phyloP scores from a whole-genome alignment of 768 basidiomycete species.

The Ramaria rubella region DNA sequence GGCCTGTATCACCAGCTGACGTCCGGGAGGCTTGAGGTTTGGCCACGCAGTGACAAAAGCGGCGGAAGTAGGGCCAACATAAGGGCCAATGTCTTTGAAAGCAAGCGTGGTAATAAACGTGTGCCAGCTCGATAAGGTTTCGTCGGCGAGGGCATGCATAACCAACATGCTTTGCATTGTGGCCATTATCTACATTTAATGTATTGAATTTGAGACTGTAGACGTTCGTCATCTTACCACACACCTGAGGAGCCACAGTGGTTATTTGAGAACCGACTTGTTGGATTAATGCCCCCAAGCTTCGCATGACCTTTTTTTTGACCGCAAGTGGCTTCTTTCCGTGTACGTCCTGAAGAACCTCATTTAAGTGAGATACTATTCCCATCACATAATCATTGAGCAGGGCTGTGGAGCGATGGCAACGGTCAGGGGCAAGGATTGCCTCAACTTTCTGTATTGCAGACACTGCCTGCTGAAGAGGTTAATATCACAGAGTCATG shows the following conservation, averaged over 20 bases:
- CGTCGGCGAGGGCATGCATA: conserved; percentile 67
- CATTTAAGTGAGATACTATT: conserved; percentile 77
- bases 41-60: conserved; percentile 76
- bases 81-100: conserved; percentile 67
- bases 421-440: conserved; percentile 23
- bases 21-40: conserved; percentile 46
- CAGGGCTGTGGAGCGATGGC: conserved; percentile 39
- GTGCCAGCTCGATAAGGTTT: conserved; percentile 75
- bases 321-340: conserved; percentile 62
- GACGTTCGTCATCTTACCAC: conserved; percentile 13
- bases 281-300: conserved; percentile 65
- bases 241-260: conserved; percentile 82
- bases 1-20: conserved; percentile 47
- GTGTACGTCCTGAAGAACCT: conserved; percentile 76
- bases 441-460: conserved; percentile 41
- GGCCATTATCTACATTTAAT: conserved; percentile 74
- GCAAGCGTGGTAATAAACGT: conserved; percentile 65
- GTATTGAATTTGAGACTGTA: background rate
- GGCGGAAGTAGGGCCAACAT: conserved; percentile 83
- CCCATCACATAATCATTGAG: conserved; percentile 77
- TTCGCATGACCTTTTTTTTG: conserved; percentile 75
- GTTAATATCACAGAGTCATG: background rate
- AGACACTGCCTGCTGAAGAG: conserved; percentile 35
- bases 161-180: conserved; percentile 86
- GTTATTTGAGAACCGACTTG: conserved; percentile 66